Evolutionary conservation across 2,329 filamentous ascomycete genomes (phyloP), one percentile per base, ranked within the genome.

Genomic region (Mycosphaerella sp.): DNA sequence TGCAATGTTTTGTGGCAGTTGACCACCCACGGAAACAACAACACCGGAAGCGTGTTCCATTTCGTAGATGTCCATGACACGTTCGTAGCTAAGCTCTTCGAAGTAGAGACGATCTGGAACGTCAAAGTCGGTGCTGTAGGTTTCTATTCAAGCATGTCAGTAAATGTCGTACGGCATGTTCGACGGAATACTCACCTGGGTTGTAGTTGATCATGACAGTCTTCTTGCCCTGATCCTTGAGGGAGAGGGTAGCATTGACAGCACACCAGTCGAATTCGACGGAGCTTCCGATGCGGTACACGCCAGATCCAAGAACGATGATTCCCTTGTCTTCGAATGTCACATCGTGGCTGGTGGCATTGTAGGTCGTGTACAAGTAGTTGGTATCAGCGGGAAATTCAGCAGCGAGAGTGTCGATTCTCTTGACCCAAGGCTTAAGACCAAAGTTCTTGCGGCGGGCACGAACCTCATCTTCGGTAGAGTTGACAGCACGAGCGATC

Each of bases 201-300:
- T 53, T 52, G 30, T 50, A 53, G 66, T 97, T 97, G 66, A 98
- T 93, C 88, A 97, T 95, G 52, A 95, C 83, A 27, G 93, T 97
- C 83, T 96, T 96, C 78, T 95, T 86, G 61, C 89, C 90, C 78
- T 95, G 88, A 55, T 85, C 77, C 64, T 84, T 82, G 57, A 97
- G 79, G 37, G 89, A 87, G 56, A 88, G 79, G 9, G 89, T 90
- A 58, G 89, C 87, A 65, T 89, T 93, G 55, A 96, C 89, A 58
- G 90, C 89, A 69, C 91, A 97, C 91, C 91, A 97, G 73, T 98
- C 91, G 68, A 98, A 98, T 72, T 98, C 93, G 46, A 98, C 93
- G 6, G 90, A 96, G 73, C 86, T 91, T 65, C 93, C 93, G 68
- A 97, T 98, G 68, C 93, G 84, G 79, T 98, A 98, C 17, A 97